phyloP scores from a whole-genome alignment of 371 early-diverging fungal genomes.

The Mucor velutinosus region DNA sequence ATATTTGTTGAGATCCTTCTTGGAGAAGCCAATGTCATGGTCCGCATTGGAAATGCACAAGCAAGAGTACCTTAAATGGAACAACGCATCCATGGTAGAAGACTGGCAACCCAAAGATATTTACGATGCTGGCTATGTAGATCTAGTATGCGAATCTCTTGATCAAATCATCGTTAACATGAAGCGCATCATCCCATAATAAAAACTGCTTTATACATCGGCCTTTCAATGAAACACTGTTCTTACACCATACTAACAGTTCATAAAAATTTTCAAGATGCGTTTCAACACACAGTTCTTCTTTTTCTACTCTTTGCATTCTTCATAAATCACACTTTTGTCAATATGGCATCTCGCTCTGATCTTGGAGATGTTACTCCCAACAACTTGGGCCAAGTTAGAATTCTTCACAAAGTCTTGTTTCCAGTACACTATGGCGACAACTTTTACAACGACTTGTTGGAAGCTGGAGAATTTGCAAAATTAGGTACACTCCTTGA shows the following conservation, averaged over 20 bases:
- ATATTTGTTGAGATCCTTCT: not conserved
- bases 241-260: not conserved
- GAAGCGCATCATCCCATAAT: not conserved
- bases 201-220: not conserved
- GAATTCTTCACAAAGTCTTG: conserved; percentile 75
- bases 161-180: conserved; percentile 8
- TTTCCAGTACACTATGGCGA: conserved; percentile 89
- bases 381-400: conserved; percentile 73
- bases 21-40: conserved; percentile 17
- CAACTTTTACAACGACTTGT: conserved; percentile 78
- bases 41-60: conserved; percentile 7
- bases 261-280: conserved; percentile 3
- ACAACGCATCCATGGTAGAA: not conserved
- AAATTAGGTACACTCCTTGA: conserved; percentile 59
- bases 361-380: conserved; percentile 68
- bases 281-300: not conserved
- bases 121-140: conserved; percentile 15
- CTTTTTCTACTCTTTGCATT: not conserved
- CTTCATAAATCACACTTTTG: not conserved
- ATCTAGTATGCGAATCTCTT: conserved; percentile 9
- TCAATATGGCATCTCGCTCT: conserved; percentile 3
- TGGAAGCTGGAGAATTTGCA: conserved; percentile 71
- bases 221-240: not conserved
- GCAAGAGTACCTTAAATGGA: conserved; percentile 6
- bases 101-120: conserved; percentile 14